Base-by-base conservation (phyloP, 1,284 basidiomycete genomes). In the Irpex sp. region DNA sequence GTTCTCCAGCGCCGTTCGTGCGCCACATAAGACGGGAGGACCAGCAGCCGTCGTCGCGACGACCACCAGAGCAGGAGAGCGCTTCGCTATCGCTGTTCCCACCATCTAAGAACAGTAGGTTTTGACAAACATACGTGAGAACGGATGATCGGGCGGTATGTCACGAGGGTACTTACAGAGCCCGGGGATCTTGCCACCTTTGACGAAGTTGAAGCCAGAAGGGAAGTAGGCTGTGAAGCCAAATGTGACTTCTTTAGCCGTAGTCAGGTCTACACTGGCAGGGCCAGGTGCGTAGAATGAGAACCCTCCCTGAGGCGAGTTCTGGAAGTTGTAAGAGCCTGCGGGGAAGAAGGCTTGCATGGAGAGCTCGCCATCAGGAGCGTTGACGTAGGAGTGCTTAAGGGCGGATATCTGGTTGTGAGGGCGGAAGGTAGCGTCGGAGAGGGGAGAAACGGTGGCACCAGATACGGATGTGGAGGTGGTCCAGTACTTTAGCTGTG, bases 221-320 rank as follows among this genome's bases (percentile, higher is more conserved):
- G 83, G 83, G 65, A 89, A 88, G 66, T 82, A 87, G 5, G 83
- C 81, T 66, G 80, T 81, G 67, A 86, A 89, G 9, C 67, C 69
- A 53, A 89, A 69, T 1, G 80, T 78, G 21, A 83, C 81, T 59
- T 77, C 82, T n/a, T 67, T 71, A 1, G 84, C 84, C 9, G 70
- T 67, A 0, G 74, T 65, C 21, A 86, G 69, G n/a, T 79, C 72
- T 17, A 87, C 5, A 83, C 82, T 13, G 72, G 67, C 0, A 63
- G 71, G 64, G 63, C 71, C 63, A 63, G 68, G 67, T 65, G 85
- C 84, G 66, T 89, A 89, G 70, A 89, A 88, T 64, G 86, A 80
- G 2, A 83, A 79, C 1, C 85, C 87, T 36, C 87, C 87, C 54
- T 76, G 71, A 6, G 86, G 85, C 4, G 74, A 71, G 54, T 78